A percentile compares a stretch with the other conserved stretches of the same genome.
Conservation (phyloP, 768 basidiomycete genomes). For the Pisolithus orientalis region DNA sequence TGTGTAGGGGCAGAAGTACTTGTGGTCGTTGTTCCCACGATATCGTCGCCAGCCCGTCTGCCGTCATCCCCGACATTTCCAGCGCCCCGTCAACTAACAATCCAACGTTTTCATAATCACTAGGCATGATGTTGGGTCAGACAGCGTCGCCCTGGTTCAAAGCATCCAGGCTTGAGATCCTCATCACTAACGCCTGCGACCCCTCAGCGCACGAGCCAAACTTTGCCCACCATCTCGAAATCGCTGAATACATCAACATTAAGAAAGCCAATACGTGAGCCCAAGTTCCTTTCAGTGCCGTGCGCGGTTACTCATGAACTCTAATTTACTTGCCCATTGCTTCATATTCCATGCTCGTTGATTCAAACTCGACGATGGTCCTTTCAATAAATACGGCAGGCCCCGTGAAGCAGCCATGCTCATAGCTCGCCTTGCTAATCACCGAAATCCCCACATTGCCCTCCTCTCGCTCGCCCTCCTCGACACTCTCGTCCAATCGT, state of each 20-base stretch:
- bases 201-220: conserved; percentile 84
- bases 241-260: conserved; percentile 86
- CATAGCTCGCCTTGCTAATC: conserved; percentile 79
- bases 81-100: too few relatives aligned
- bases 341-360: not conserved
- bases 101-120: too few relatives aligned
- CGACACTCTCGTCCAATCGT: conserved; percentile 88
- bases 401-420: conserved; percentile 90
- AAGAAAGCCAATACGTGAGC: conserved; percentile 95
- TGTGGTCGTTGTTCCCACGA: not conserved
- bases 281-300: conserved; percentile 7
- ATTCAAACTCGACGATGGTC: not conserved
- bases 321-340: not conserved
- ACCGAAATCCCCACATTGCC: conserved; percentile 88
- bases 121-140: conserved; percentile 40
- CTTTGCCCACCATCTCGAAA: conserved; percentile 86
- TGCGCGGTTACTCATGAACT: not conserved
- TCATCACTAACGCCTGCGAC: conserved; percentile 81
- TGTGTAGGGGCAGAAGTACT: too few relatives aligned
- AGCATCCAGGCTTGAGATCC: conserved; percentile 59
- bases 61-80: too few relatives aligned
- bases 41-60: not conserved
- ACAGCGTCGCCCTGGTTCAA: conserved; percentile 47
- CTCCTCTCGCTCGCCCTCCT: conserved; percentile 82
- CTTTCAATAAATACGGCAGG: conserved; percentile 32